These are phyloP conservation scores for Pilasporangium apinafurcum DNA, from an alignment of 352 stramenopile genomes.

Conservation along the genomic window DNA sequence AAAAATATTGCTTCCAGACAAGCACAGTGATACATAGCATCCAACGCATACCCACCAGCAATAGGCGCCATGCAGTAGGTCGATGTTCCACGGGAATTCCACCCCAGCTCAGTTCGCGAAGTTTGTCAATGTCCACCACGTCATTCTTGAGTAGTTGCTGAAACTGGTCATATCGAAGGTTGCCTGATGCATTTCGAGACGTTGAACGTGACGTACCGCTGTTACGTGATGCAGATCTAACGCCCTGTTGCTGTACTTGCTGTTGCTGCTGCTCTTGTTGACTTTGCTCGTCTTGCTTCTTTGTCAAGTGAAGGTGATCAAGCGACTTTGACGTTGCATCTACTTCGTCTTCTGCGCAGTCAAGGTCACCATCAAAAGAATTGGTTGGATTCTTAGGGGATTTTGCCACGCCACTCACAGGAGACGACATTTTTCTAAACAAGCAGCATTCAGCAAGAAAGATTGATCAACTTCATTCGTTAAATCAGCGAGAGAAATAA, in stretches of 20 bases:
- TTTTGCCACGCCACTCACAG: slow-evolving; percentile 6
- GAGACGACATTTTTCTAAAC: slow-evolving; percentile 36
- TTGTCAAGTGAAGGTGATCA: slow-evolving; percentile 7
- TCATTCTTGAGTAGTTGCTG: slow-evolving; percentile 58
- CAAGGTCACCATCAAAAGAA: background rate
- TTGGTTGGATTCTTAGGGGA: background rate
- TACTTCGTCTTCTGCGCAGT: slow-evolving; percentile 10
- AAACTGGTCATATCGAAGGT: slow-evolving; percentile 73
- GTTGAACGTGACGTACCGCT: slow-evolving; percentile 8
- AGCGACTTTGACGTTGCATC: slow-evolving; percentile 17
- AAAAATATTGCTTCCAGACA: background rate
- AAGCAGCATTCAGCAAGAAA: no score
- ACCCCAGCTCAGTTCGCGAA: slow-evolving; percentile 90
- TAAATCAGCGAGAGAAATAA: no score
- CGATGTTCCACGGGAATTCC: slow-evolving; percentile 84
- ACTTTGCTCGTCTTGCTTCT: slow-evolving; percentile 4
- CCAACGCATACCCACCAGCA: slow-evolving; percentile 69
- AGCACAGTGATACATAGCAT: background rate
- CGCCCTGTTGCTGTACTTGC: background rate
- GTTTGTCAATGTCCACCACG: slow-evolving; percentile 85
- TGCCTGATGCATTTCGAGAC: slow-evolving; percentile 60
- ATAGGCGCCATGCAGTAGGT: slow-evolving; percentile 92
- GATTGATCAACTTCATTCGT: no score
- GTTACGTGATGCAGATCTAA: no score
- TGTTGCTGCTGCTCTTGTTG: background rate